A percentile compares a stretch with the other conserved stretches of the same genome.
phyloP scores from a whole-genome alignment of 768 basidiomycete species.

The Rossbeevera mucosa region DNA sequence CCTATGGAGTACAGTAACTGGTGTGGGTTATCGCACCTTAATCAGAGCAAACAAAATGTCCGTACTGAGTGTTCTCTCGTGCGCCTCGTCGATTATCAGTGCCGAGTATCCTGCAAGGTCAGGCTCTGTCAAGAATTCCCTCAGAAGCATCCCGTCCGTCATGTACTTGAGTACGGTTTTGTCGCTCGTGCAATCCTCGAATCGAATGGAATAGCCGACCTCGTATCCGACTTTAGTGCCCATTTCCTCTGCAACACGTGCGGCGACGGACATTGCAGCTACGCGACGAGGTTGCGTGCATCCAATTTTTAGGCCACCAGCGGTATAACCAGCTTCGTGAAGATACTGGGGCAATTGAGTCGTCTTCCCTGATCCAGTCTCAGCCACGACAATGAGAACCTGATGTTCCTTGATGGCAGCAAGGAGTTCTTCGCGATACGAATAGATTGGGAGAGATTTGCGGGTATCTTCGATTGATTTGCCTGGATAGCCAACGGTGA shows the following conservation, averaged over 20 bases:
- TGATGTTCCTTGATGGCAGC: constrained; percentile 88
- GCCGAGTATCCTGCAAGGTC: constrained; percentile 93
- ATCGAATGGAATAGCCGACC: constrained; percentile 99
- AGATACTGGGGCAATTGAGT: constrained; percentile 98
- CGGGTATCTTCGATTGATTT: constrained; percentile 90
- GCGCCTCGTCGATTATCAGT: constrained; percentile 97
- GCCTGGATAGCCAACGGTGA: constrained; percentile 40
- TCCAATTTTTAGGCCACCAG: constrained; percentile 72
- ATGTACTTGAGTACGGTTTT: constrained; percentile 99
- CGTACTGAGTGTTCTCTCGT: constrained; percentile 95
- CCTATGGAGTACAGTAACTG: constrained; percentile 12
- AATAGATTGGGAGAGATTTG: constrained; percentile 88
- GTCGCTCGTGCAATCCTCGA: constrained; percentile 99
- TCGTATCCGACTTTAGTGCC: constrained; percentile 95
- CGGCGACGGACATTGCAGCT: constrained; percentile 98
- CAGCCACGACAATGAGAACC: constrained; percentile 95
- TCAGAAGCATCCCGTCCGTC: constrained; percentile 98
- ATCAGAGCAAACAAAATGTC: constrained; percentile 98
- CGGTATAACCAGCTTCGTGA: constrained; percentile 94
- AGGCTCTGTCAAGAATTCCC: constrained; percentile 97
- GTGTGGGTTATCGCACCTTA: constrained; percentile 64
- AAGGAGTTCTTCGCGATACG: constrained; percentile 83
- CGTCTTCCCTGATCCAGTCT: constrained; percentile 98
- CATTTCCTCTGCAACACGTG: constrained; percentile 99
- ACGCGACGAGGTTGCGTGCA: constrained; percentile 99